Base-by-base conservation (phyloP, 1,139 yeast genomes). In the Suhomyces choctaworum region DNA sequence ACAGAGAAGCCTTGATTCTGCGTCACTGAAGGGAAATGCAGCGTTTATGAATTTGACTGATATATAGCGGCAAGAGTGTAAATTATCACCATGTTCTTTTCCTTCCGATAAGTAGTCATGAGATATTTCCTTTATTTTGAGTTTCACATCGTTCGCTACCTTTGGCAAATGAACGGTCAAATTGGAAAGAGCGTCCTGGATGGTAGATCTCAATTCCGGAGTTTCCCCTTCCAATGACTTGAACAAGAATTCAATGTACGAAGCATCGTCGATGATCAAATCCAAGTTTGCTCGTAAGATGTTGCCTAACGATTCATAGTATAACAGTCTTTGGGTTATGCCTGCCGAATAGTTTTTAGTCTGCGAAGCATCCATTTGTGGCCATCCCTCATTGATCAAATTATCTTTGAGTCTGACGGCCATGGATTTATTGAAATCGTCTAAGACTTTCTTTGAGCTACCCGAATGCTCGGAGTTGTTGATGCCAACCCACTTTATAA, bases 261-360 rank as follows among this genome's bases (percentile, higher is more conserved):
- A 57, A 29, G 80, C 58, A 46, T 81, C 80, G 8, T 63, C 39
- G 17, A 39, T 46, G 22, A 82, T 56, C 12, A 80, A 58, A 0
- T 54, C 53, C 0, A 80, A 71, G 20, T 73, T 70, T 14, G 77
- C 66, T 36, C 72, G 71, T 31, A 86, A 56, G 9, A 87, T 65
- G 25, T 78, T 73, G 2, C 95, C 92, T 29, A 89, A 59, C 0
- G 94, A 80, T 53, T 87, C 96, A 51, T 87, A 89, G 42, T 84
- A 87, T 20, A 73, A 62, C 48, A 76, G 72, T 45, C 95, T 72
- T 42, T 79, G 73, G 3, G 54, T 46, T 1, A 69, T 42, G 7
- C 62, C 53, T 4, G 62, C 46, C 1, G 62, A 42, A 38, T 57
- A 60, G 33, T 58, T 60, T n/a, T 53, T 54, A 4, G 56, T 58